Conservation (phyloP, 495 filamentous ascomycete species). For the Podospora australis region DNA sequence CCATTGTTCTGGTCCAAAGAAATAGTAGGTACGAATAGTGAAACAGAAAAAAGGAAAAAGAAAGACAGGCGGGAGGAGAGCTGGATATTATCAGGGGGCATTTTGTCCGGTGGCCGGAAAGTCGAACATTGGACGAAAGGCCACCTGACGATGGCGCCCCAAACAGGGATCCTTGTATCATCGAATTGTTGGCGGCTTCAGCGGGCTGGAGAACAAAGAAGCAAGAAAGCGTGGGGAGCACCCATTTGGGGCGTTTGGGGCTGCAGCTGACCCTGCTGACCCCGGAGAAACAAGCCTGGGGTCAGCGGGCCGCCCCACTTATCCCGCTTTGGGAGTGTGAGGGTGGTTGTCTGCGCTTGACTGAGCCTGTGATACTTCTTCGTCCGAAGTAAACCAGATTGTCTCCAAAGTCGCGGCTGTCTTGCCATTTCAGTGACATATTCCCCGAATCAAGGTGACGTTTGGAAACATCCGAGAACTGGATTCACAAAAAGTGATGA, state of each 20-base stretch:
- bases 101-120: neutral
- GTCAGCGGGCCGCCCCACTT: neutral
- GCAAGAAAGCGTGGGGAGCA: neutral
- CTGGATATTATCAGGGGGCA: neutral
- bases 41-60: neutral
- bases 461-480: too few relatives aligned
- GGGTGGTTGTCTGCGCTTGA: too few relatives aligned
- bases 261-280: neutral
- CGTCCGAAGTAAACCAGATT: too few relatives aligned
- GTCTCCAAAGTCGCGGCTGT: too few relatives aligned
- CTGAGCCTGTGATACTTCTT: too few relatives aligned
- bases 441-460: too few relatives aligned
- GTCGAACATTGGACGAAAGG: neutral
- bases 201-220: neutral
- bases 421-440: neutral
- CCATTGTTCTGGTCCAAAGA: too few relatives aligned
- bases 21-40: neutral
- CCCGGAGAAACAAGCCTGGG: neutral
- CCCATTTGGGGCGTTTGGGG: neutral
- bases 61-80: neutral
- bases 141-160: constrained; percentile 11
- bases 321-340: too few relatives aligned
- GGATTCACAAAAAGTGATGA: too few relatives aligned
- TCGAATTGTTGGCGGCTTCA: neutral
- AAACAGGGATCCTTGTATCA: neutral